Evolutionary conservation across 805 yeast genomes (phyloP).

Genomic region (Maudiozyma serrabonitensis): DNA sequence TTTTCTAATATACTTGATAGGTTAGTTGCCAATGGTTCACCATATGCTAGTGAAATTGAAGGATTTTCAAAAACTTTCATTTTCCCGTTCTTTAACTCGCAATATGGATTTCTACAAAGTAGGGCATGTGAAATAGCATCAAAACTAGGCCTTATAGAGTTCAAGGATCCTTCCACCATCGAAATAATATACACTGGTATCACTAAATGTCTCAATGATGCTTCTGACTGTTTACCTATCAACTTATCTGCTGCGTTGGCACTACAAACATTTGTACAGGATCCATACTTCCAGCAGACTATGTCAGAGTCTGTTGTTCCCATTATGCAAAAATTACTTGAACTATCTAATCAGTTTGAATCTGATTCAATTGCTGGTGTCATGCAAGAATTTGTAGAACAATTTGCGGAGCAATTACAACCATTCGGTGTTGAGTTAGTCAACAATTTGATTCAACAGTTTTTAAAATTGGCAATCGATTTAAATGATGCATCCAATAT

Average conservation of each 20-base stretch:
- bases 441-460: slow-evolving; percentile 59
- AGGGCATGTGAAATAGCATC: slow-evolving; percentile 59
- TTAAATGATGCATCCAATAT: slow-evolving; percentile 48
- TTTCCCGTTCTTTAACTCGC: slow-evolving; percentile 60
- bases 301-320: slow-evolving; percentile 62
- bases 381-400: slow-evolving; percentile 92
- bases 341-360: slow-evolving; percentile 71
- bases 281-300: slow-evolving; percentile 58
- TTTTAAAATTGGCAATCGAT: slow-evolving; percentile 59
- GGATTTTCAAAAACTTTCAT: slow-evolving; percentile 51
- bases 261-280: slow-evolving; percentile 63
- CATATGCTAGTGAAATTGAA: slow-evolving; percentile 57
- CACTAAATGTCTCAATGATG: slow-evolving; percentile 30
- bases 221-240: slow-evolving; percentile 52
- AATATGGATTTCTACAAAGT: slow-evolving; percentile 61
- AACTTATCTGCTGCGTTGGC: slow-evolving; percentile 80
- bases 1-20: slow-evolving; percentile 63
- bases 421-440: slow-evolving; percentile 79
- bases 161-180: slow-evolving; percentile 32
- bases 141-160: slow-evolving; percentile 53
- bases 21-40: slow-evolving; percentile 44
- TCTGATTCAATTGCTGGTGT: slow-evolving; percentile 81
- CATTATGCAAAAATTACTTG: slow-evolving; percentile 70
- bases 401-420: slow-evolving; percentile 75
- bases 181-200: slow-evolving; percentile 39